Evolutionary conservation across 768 basidiomycete species (phyloP).

Genomic region (Porpolomopsis calyptriformis): DNA sequence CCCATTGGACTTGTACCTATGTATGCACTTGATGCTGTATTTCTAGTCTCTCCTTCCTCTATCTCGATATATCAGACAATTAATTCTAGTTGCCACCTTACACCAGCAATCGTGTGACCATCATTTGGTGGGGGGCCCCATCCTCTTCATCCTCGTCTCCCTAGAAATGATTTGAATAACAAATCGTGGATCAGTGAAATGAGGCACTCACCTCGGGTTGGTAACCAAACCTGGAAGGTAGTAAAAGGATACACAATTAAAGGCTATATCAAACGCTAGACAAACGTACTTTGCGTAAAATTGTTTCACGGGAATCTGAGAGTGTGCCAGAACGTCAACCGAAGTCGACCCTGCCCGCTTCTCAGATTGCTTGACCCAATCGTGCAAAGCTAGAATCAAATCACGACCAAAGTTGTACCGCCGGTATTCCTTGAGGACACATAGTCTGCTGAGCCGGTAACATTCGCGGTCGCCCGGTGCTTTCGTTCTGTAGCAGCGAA

Average conservation of each 20-base stretch:
- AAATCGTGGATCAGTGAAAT: constrained; percentile 10
- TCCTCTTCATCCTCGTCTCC: constrained; percentile 72
- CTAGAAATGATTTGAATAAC: constrained; percentile 24
- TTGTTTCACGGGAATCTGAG: constrained; percentile 58
- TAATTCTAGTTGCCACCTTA: neutral
- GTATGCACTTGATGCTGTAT: constrained; percentile 18
- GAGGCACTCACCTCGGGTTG: constrained; percentile 42
- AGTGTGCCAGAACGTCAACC: constrained; percentile 47
- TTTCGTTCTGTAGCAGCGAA: constrained; percentile 35
- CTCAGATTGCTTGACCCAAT: constrained; percentile 40
- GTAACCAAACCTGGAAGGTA: constrained; percentile 52
- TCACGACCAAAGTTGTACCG: constrained; percentile 51
- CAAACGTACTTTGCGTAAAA: constrained; percentile 68
- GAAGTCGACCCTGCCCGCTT: constrained; percentile 14
- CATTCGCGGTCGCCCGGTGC: constrained; percentile 25
- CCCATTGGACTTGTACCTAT: neutral
- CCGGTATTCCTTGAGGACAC: constrained; percentile 57
- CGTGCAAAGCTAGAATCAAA: constrained; percentile 54
- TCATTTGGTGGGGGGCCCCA: constrained; percentile 78
- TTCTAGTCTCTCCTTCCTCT: constrained; percentile 24
- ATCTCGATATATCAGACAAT: constrained; percentile 17
- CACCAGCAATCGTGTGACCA: constrained; percentile 31
- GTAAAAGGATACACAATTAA: neutral
- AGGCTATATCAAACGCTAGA: constrained; percentile 4
- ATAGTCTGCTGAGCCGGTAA: constrained; percentile 69